These are phyloP conservation scores for Pleurotus eryngii DNA, from an alignment of 768 basidiomycete species.

Conservation along the genomic window DNA sequence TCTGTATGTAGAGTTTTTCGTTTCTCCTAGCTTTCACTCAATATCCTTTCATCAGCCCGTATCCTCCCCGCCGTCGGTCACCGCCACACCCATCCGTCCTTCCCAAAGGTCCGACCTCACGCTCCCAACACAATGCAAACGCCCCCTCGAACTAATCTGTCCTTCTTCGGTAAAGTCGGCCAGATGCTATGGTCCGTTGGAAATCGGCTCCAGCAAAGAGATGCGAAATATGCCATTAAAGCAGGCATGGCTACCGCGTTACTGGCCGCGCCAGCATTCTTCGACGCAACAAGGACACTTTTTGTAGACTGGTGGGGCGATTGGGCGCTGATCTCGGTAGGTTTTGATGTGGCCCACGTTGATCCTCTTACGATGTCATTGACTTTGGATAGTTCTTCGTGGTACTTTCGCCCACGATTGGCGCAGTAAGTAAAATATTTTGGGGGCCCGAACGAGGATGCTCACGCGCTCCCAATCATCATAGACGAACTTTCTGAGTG, in stretches of 20 bases:
- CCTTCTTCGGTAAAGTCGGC: slow-evolving; percentile 57
- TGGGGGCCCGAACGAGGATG: background rate
- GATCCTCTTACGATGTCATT: background rate
- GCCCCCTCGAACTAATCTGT: slow-evolving; percentile 58
- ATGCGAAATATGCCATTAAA: slow-evolving; percentile 87
- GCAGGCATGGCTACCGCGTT: slow-evolving; percentile 80
- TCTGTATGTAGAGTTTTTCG: slow-evolving; percentile 38
- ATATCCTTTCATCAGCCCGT: background rate
- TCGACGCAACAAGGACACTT: slow-evolving; percentile 68
- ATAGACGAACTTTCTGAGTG: slow-evolving; percentile 81
- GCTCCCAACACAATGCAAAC: slow-evolving; percentile 86
- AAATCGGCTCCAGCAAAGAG: slow-evolving; percentile 59
- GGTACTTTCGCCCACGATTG: slow-evolving; percentile 90
- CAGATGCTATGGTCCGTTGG: slow-evolving; percentile 75
- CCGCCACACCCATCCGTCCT: slow-evolving; percentile 54
- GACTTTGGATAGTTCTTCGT: slow-evolving; percentile 62
- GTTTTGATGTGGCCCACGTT: slow-evolving; percentile 15
- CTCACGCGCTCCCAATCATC: slow-evolving; percentile 7
- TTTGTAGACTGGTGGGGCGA: slow-evolving; percentile 87
- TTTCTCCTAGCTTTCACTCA: background rate
- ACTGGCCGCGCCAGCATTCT: slow-evolving; percentile 86
- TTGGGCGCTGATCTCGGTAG: slow-evolving; percentile 92
- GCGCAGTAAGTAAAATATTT: slow-evolving; percentile 49
- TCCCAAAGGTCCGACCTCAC: slow-evolving; percentile 80
- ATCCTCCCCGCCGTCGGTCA: slow-evolving; percentile 12